A percentile compares a stretch with the other conserved stretches of the same genome.
These are phyloP conservation scores for Porogramme epimiltina DNA, from an alignment of 1,284 basidiomycete genomes.

Conservation along the genomic window DNA sequence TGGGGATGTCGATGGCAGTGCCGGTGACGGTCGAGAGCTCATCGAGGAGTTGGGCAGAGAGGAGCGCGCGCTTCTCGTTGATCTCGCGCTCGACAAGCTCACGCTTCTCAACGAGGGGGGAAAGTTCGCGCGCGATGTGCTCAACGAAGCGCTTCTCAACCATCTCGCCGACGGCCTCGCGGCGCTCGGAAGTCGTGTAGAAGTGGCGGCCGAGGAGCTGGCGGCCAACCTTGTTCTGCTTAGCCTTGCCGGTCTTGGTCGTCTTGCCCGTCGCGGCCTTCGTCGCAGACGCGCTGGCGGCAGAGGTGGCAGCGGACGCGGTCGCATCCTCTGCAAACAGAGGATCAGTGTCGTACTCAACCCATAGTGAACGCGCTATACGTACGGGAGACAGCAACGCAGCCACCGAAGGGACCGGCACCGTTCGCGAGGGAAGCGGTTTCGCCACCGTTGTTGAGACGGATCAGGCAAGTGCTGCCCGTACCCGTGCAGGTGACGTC, in stretches of 20 bases:
- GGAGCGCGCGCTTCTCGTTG: constrained; percentile 7
- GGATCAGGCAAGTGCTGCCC: constrained; percentile 8
- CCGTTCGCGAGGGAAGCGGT: constrained; percentile 9
- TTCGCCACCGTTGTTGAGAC: constrained; percentile 12
- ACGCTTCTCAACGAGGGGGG: background rate
- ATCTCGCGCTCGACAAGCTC: background rate
- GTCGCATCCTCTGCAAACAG: background rate
- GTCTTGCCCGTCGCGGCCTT: background rate
- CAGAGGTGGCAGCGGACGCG: background rate
- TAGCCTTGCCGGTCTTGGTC: background rate
- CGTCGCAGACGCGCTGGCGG: background rate
- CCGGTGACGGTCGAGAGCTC: constrained; percentile 9
- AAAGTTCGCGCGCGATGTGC: background rate
- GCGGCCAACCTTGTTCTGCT: background rate
- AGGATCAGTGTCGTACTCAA: background rate
- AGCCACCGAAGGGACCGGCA: constrained; percentile 13
- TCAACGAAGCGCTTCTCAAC: background rate
- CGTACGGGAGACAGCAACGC: constrained; percentile 4
- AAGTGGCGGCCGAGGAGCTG: constrained; percentile 5
- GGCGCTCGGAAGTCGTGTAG: constrained; percentile 5
- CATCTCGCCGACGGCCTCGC: constrained; percentile 5
- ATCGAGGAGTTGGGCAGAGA: constrained; percentile 11
- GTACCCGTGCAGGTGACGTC: constrained; percentile 7
- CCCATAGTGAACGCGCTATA: background rate
- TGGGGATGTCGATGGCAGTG: constrained; percentile 14